Evolutionary conservation across 192 early-diverging fungal species (phyloP), one percentile per base, ranked within the genome.

Genomic region (Backusella psychrophila): DNA sequence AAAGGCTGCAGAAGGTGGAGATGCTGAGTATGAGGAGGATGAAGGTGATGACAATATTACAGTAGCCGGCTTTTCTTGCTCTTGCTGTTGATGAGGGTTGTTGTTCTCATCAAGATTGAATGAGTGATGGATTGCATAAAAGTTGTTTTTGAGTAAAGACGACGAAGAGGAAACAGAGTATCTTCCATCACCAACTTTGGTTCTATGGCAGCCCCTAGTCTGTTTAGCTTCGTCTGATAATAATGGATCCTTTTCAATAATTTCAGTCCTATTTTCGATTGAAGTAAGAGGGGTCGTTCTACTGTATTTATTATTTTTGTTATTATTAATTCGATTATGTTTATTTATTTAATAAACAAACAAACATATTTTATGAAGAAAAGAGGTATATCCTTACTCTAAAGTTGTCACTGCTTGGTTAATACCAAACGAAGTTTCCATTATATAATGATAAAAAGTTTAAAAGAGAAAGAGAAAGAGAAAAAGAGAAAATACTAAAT

Each of bases 241-340:
- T 63, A 29, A 26, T 29, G 56, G 12, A 12, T 63, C 26, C 12
- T 49, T 49, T 49, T 49, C 46, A 49, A 49, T 49, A 49, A 49
- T 49, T 49, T 49, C 46, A 49, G 23, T 63, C 56, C 56, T 63
- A 63, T 63, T 63, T 63, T 63, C 56, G 56, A 63, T 63, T 19
- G 56, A 63, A 63, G 56, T 63, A 63, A 63, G 56, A 63, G 56
- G 56, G 56, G 56, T 63, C 56, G 56, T 23, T 63, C 56, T 63
- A 29, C 26, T 63, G 56, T 63, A 4, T 23, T 59, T 59, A 59
- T 63, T 63, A 12, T 63, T 63, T 4, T 63, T 63, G 8, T 63
- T 63, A 63, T 63, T 63, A 63, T 29, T 9, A 26, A 29, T 63
- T 63, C 56, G 8, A 63, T 63, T 63, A 23, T 63, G 23, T 63